Percentiles rank a stretch among this genome's conserved stretches.
Evolutionary conservation across 169 alveolate species (phyloP).

Genomic region (Plasmodium yoelii): DNA sequence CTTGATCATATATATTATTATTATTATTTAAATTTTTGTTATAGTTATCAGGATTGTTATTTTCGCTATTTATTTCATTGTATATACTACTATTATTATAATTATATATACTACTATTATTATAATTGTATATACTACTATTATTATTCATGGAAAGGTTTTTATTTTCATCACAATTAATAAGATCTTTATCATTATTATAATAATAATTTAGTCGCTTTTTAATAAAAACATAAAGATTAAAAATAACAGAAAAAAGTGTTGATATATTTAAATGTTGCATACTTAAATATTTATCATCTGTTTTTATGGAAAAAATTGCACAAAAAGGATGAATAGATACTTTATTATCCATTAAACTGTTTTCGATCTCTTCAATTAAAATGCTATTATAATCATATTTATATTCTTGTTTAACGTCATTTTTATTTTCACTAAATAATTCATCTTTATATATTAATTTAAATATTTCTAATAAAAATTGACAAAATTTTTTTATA

Average conservation of each 20-base stretch:
- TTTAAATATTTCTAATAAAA: conserved; percentile 52
- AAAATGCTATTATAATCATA: conserved; percentile 26
- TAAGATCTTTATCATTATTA: conserved; percentile 9
- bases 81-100: conserved; percentile 1
- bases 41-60: not conserved
- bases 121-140: not conserved
- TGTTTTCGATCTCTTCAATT: conserved; percentile 45
- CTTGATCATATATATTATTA: not conserved
- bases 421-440: not conserved
- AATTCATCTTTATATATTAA: conserved; percentile 53
- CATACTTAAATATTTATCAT: conserved; percentile 38
- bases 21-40: not conserved
- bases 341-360: conserved; percentile 31
- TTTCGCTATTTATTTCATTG: not conserved
- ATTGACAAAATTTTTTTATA: conserved; percentile 67
- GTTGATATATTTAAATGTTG: conserved; percentile 57
- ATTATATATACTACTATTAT: not conserved
- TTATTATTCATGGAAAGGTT: not conserved
- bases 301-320: conserved; percentile 57
- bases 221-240: conserved; percentile 43
- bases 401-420: conserved; percentile 21
- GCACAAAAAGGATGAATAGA: conserved; percentile 29
- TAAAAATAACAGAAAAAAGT: conserved; percentile 45
- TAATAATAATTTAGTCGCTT: conserved; percentile 17
- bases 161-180: conserved; percentile 4